These are phyloP conservation scores for Boletus speciosus DNA, from an alignment of 768 basidiomycete species.

Conservation along the genomic window DNA sequence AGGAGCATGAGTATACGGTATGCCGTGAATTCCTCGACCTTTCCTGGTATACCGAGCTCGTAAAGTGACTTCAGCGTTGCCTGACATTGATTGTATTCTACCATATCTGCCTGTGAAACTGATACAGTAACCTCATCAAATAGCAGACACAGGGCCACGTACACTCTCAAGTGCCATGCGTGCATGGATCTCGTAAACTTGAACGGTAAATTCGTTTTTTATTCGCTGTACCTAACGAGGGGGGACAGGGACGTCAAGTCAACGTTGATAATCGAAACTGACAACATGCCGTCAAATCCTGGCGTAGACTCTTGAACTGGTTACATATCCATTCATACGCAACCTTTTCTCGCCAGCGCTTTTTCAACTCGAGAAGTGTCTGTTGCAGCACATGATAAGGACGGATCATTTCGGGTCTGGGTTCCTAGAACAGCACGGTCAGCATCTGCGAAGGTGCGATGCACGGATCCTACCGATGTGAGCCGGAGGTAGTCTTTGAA, in stretches of 20 bases:
- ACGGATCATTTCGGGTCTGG: constrained; percentile 90
- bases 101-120: constrained; percentile 79
- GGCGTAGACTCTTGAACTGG: constrained; percentile 96
- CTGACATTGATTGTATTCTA: constrained; percentile 99
- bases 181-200: constrained; percentile 97
- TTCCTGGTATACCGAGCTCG: constrained; percentile 88
- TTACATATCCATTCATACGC: constrained; percentile 91
- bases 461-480: constrained; percentile 63
- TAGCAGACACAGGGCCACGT: constrained; percentile 25
- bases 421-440: constrained; percentile 60
- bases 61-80: constrained; percentile 86
- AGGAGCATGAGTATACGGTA: constrained; percentile 96
- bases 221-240: constrained; percentile 86
- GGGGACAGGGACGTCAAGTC: constrained; percentile 10
- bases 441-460: neutral
- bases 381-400: constrained; percentile 81
- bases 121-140: constrained; percentile 14
- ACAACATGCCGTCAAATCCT: constrained; percentile 88
- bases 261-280: neutral
- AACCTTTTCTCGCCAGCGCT: constrained; percentile 76
- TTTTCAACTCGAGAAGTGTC: constrained; percentile 84
- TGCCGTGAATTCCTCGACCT: constrained; percentile 93
- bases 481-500: constrained; percentile 97
- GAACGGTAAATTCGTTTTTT: constrained; percentile 96
- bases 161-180: constrained; percentile 94